Conservation (phyloP, 208 protist genomes). For the Crithidia brevicula region DNA sequence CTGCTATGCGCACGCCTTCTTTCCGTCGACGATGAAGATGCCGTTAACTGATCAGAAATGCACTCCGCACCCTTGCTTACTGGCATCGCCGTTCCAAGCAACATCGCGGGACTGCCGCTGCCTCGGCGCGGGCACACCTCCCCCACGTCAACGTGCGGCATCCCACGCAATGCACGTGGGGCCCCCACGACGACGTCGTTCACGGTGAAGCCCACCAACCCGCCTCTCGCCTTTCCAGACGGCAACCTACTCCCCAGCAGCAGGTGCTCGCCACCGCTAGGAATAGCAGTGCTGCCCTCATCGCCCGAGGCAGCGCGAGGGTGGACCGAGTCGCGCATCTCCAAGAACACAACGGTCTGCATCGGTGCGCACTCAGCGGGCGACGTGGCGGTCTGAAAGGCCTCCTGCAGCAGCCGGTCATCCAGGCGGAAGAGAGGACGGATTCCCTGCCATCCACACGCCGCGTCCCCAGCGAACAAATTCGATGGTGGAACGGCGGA, state of each 20-base stretch:
- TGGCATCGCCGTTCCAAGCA: background rate
- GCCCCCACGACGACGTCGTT: constrained; percentile 9
- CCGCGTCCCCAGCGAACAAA: constrained; percentile 42
- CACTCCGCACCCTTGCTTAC: background rate
- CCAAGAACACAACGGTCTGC: constrained; percentile 18
- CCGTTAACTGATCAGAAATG: background rate
- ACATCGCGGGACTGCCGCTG: background rate
- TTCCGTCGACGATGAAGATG: background rate
- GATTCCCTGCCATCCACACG: constrained; percentile 29
- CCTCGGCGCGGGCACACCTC: constrained; percentile 7
- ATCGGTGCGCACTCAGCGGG: background rate
- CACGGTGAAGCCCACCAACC: constrained; percentile 4
- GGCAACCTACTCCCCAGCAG: background rate
- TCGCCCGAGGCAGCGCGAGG: too few species aligned
- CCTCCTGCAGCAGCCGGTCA: constrained; percentile 2
- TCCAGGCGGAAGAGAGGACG: constrained; percentile 31
- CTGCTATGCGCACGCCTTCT: background rate
- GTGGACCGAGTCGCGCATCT: background rate
- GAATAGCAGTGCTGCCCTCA: too few species aligned
- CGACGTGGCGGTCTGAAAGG: constrained; percentile 3
- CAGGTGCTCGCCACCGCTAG: too few species aligned
- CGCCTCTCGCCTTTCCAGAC: constrained; percentile 2
- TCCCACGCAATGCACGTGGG: background rate
- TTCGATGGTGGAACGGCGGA: constrained; percentile 23
- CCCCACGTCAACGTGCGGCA: constrained; percentile 8